These are phyloP conservation scores for Skeletonema grethae DNA, from an alignment of 108 stramenopile genomes.

Conservation along the genomic window DNA sequence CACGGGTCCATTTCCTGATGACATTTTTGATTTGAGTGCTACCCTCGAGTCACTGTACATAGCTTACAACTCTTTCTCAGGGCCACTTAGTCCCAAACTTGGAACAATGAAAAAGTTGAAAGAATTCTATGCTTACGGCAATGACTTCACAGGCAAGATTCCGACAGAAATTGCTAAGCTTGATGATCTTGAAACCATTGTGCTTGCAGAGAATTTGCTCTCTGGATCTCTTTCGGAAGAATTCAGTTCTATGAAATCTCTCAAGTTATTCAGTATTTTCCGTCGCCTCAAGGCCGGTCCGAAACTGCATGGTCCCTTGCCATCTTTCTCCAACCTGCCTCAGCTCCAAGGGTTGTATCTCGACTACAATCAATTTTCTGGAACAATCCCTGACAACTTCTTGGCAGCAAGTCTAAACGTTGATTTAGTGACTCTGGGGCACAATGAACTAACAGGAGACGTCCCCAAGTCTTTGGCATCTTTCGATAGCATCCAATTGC, in stretches of 20 bases:
- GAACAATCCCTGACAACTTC: conserved; percentile 39
- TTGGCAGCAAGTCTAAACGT: conserved; percentile 42
- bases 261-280: conserved; percentile 52
- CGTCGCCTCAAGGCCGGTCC: conserved; percentile 39
- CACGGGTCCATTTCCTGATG: conserved; percentile 52
- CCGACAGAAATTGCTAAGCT: conserved; percentile 54
- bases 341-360: conserved; percentile 64
- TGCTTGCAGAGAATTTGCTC: conserved; percentile 57
- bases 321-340: conserved; percentile 57
- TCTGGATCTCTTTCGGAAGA: conserved; percentile 62
- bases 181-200: conserved; percentile 47
- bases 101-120: conserved; percentile 56
- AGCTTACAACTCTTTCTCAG: conserved; percentile 64
- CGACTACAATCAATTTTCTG: conserved; percentile 59
- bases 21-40: conserved; percentile 51
- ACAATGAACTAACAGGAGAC: conserved; percentile 51
- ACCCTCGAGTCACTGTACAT: conserved; percentile 51
- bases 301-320: conserved; percentile 62
- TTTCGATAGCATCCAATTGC: conserved; percentile 66
- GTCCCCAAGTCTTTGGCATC: conserved; percentile 50
- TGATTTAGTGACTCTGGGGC: conserved; percentile 49
- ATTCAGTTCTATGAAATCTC: conserved; percentile 52
- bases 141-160: conserved; percentile 62
- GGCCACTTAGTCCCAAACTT: conserved; percentile 55
- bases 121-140: conserved; percentile 49